Evolutionary conservation across 495 filamentous ascomycete species (phyloP).

Genomic region (Neurospora terricola): DNA sequence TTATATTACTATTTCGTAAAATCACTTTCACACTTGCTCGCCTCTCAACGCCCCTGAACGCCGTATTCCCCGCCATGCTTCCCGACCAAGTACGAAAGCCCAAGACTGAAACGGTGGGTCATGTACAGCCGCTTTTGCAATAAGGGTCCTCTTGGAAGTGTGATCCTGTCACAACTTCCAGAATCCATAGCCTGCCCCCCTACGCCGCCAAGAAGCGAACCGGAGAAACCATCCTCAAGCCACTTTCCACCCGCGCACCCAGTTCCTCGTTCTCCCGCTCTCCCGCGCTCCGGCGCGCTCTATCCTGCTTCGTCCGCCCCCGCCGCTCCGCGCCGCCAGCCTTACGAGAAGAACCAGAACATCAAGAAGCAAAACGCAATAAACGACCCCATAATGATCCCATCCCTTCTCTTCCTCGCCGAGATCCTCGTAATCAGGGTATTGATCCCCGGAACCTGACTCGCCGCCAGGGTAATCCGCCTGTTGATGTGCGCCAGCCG

Average conservation of each 20-base stretch:
- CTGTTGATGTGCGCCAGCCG: conserved; percentile 77
- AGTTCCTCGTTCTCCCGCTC: not conserved
- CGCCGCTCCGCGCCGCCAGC: not conserved
- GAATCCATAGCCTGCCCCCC: not conserved
- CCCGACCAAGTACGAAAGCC: not conserved
- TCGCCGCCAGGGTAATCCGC: conserved; percentile 77
- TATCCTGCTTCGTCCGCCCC: not conserved
- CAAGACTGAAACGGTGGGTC: not conserved
- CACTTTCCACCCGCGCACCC: not conserved
- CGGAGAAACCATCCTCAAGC: not conserved
- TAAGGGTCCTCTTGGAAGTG: not conserved
- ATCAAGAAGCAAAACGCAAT: conserved; percentile 85
- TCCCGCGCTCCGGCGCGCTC: not conserved
- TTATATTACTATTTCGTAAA: not conserved
- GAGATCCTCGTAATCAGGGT: conserved; percentile 88
- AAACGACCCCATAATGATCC: conserved; percentile 81
- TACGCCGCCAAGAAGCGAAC: not conserved
- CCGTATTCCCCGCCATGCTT: not conserved
- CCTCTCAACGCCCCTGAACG: not conserved
- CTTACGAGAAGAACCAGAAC: conserved; percentile 71
- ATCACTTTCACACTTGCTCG: not conserved
- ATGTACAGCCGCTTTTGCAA: not conserved
- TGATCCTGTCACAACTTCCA: not conserved
- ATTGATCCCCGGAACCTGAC: conserved; percentile 88
- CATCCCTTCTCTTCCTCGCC: conserved; percentile 89